These are phyloP conservation scores for Coemansia sp. DNA, from an alignment of 192 early-diverging fungal genomes.

Conservation along the genomic window DNA sequence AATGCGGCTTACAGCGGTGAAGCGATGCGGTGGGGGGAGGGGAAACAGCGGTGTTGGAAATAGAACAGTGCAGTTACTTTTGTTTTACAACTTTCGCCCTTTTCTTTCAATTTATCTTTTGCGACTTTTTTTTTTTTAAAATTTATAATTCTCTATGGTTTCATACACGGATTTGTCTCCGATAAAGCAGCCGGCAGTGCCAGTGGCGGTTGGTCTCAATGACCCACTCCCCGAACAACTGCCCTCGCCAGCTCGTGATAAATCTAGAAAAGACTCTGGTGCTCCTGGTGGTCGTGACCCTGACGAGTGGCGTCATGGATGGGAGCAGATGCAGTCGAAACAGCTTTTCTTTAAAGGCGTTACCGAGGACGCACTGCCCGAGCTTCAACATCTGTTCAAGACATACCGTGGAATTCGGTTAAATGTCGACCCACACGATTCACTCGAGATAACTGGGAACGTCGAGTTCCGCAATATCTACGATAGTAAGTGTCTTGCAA, in stretches of 20 bases:
- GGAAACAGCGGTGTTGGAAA: not conserved
- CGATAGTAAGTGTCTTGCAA: slow-evolving; percentile 39
- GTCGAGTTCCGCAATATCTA: slow-evolving; percentile 52
- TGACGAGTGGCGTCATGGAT: slow-evolving; percentile 36
- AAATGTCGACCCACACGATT: slow-evolving; percentile 47
- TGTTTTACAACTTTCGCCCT: not conserved
- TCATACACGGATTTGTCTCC: slow-evolving; percentile 52
- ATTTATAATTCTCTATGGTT: slow-evolving; percentile 23
- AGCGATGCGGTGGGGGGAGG: not conserved
- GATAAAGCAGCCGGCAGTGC: slow-evolving; percentile 42
- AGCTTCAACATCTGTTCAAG: slow-evolving; percentile 52
- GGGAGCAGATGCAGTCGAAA: slow-evolving; percentile 35
- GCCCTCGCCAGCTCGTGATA: not conserved
- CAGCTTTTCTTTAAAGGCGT: slow-evolving; percentile 48
- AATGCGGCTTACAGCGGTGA: not conserved
- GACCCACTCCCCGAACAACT: slow-evolving; percentile 23
- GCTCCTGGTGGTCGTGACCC: not conserved
- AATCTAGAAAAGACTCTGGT: not conserved
- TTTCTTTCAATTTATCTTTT: slow-evolving; percentile 2
- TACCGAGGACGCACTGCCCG: slow-evolving; percentile 41
- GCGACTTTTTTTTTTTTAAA: not conserved
- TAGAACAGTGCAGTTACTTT: not conserved
- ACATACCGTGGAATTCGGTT: slow-evolving; percentile 39
- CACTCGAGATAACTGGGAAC: slow-evolving; percentile 33
- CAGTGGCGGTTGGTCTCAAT: slow-evolving; percentile 40